These are phyloP conservation scores for Fraxinus platypoda DNA, from an alignment of 305 asterid genomes.

Conservation along the genomic window DNA sequence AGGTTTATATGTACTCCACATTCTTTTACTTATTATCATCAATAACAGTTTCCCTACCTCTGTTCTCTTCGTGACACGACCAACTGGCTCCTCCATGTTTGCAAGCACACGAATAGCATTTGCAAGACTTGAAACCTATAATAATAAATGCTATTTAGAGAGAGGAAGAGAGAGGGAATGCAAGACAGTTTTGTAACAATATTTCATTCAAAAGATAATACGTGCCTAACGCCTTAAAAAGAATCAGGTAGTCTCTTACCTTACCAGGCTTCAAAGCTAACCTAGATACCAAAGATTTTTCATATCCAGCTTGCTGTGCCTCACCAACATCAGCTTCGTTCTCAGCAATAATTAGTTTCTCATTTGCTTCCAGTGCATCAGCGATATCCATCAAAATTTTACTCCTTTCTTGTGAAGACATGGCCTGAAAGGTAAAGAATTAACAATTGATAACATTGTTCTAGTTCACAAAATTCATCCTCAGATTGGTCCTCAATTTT, in stretches of 20 bases:
- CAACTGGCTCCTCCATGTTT: constrained; percentile 95
- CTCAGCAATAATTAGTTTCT: constrained; percentile 62
- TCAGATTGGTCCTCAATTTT: background rate
- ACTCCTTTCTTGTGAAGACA: constrained; percentile 82
- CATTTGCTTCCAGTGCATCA: constrained; percentile 82
- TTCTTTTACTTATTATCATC: constrained; percentile 9
- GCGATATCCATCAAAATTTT: constrained; percentile 84
- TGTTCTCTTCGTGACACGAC: constrained; percentile 72
- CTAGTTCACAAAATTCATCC: background rate
- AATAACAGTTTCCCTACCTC: constrained; percentile 50
- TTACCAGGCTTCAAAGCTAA: constrained; percentile 75
- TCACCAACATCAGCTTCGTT: constrained; percentile 85
- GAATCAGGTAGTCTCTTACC: constrained; percentile 41
- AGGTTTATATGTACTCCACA: background rate
- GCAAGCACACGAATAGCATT: constrained; percentile 90
- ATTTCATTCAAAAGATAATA: constrained; percentile 16
- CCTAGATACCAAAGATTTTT: constrained; percentile 73
- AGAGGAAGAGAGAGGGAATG: constrained; percentile 2
- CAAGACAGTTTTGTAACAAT: constrained; percentile 1
- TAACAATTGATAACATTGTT: constrained; percentile 12
- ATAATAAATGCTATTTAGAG: constrained; percentile 3
- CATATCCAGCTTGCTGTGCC: constrained; percentile 80
- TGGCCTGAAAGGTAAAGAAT: constrained; percentile 41
- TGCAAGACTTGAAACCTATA: constrained; percentile 80
- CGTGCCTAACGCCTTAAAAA: constrained; percentile 1